Evolutionary conservation across 805 yeast species (phyloP), one percentile per base, ranked within the genome.

Genomic region (Cyberlindnera euphorbiae): DNA sequence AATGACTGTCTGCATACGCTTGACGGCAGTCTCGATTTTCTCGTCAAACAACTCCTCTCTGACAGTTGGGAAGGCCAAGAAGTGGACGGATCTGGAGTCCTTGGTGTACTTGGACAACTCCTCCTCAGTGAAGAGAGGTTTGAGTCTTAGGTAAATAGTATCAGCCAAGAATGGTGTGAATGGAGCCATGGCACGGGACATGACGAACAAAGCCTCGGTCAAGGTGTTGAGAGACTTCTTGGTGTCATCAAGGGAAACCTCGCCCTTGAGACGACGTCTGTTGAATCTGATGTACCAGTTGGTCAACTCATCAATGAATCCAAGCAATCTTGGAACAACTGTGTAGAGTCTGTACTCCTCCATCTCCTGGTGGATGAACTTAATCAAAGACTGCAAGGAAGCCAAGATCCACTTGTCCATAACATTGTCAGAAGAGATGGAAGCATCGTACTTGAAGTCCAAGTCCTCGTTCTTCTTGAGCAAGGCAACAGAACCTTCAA

Each of bases 201-300:
- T 78, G 30, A 87, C 86, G 62, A 84, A 83, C 52, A 89, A 70
- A 23, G 93, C 95, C 60, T 88, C 96, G 39, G 89, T 79, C 62
- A 93, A 70, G 17, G 97, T 84, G 67, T 93, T 93, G 55, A 93
- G 74, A 32, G 96, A 96, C 54, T 75, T 75, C 50, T 78, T 62
- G 53, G 96, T 82, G 58, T 93, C 98, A 38, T 78, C 82, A 34
- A 76, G 64, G 42, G 95, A 96, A 42, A 75, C 81, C 57, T 82
- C 93, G 60, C 97, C 97, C 81, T 93, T 93, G 57, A 93, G 77
- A 73, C 99, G 90, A 69, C 87, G 79, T 71, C 99, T 89, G 71
- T 93, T 93, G 66, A 93, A 85, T 64, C 99, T 82, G 61, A 93
- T 93, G 71, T 93, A 93, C 97, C 97, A 93, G 71, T 93, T 93